Percentiles rank a stretch among this genome's conserved stretches.
These are phyloP conservation scores for Saturnispora zaruensis DNA, from an alignment of 805 yeast species.

Conservation along the genomic window DNA sequence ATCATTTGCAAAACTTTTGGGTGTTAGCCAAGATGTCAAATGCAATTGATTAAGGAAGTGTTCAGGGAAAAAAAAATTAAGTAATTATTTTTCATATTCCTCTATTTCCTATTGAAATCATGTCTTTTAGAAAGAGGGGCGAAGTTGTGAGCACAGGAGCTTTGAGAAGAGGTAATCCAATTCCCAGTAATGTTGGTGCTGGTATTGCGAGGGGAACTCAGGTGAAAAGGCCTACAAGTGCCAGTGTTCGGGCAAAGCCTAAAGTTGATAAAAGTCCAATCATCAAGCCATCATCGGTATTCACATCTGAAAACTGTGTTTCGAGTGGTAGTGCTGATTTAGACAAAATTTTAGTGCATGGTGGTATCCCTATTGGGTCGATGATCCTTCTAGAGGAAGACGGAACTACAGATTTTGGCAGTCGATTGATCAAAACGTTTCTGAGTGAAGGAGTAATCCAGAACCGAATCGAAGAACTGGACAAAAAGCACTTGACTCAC, in stretches of 20 bases:
- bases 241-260: not conserved
- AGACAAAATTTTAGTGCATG: slow-evolving; percentile 68
- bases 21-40: not conserved
- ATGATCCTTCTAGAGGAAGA: slow-evolving; percentile 69
- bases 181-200: not conserved
- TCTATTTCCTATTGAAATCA: slow-evolving; percentile 13
- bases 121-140: slow-evolving; percentile 56
- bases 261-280: slow-evolving; percentile 38
- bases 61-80: not conserved
- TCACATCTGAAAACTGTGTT: slow-evolving; percentile 64
- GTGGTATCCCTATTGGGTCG: slow-evolving; percentile 76
- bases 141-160: slow-evolving; percentile 32
- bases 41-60: not conserved
- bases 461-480: slow-evolving; percentile 37
- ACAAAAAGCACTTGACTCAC: slow-evolving; percentile 36
- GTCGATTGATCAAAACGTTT: slow-evolving; percentile 59
- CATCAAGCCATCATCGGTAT: slow-evolving; percentile 57
- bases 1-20: not conserved
- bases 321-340: slow-evolving; percentile 76
- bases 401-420: slow-evolving; percentile 81
- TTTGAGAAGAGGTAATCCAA: slow-evolving; percentile 10
- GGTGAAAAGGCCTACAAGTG: not conserved
- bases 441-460: slow-evolving; percentile 72
- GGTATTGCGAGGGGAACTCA: not conserved
- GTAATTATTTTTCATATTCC: too few relatives aligned